A percentile compares a stretch with the other conserved stretches of the same genome.
Conservation (phyloP, 2,329 filamentous ascomycete species). For the Trichoderma sp. region DNA sequence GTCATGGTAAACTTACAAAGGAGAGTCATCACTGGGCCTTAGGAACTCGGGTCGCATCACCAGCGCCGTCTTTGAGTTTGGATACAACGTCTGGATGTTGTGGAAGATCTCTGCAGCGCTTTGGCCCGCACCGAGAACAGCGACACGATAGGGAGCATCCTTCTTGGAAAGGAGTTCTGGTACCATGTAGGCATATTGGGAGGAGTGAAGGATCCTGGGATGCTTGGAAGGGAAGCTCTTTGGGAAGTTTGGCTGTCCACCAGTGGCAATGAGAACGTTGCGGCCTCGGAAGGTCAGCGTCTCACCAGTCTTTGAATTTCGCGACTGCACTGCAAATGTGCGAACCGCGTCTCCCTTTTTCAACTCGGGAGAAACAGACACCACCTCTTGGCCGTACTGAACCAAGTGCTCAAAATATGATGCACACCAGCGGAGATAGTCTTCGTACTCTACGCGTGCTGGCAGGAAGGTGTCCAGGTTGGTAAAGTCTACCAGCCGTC, state of each 20-base stretch:
- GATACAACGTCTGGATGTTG: slow-evolving; percentile 80
- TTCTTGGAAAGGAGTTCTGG: slow-evolving; percentile 59
- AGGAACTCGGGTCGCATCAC: slow-evolving; percentile 83
- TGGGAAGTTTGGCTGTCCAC: slow-evolving; percentile 69
- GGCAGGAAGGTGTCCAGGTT: slow-evolving; percentile 90
- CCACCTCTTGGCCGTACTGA: slow-evolving; percentile 75
- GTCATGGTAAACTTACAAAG: slow-evolving; percentile 65
- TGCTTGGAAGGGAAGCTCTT: slow-evolving; percentile 67
- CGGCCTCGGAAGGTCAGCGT: slow-evolving; percentile 56
- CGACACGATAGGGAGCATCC: slow-evolving; percentile 67
- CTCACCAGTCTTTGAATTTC: slow-evolving; percentile 59
- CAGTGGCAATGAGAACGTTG: slow-evolving; percentile 64
- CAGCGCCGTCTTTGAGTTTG: slow-evolving; percentile 74
- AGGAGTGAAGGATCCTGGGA: slow-evolving; percentile 82
- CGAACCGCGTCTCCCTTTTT: slow-evolving; percentile 50
- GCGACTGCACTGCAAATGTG: slow-evolving; percentile 68
- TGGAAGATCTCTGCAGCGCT: slow-evolving; percentile 95
- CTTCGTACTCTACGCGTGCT: slow-evolving; percentile 84
- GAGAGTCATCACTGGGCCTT: slow-evolving; percentile 90
- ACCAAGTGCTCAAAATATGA: slow-evolving; percentile 73
- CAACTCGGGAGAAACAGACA: slow-evolving; percentile 64
- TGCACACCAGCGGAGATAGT: slow-evolving; percentile 94
- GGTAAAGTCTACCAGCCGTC: slow-evolving; percentile 83
- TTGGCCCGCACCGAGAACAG: slow-evolving; percentile 86
- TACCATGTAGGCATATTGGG: slow-evolving; percentile 72